These are phyloP conservation scores for Volvox africanus DNA, from an alignment of 139 green algal genomes.

Conservation along the genomic window DNA sequence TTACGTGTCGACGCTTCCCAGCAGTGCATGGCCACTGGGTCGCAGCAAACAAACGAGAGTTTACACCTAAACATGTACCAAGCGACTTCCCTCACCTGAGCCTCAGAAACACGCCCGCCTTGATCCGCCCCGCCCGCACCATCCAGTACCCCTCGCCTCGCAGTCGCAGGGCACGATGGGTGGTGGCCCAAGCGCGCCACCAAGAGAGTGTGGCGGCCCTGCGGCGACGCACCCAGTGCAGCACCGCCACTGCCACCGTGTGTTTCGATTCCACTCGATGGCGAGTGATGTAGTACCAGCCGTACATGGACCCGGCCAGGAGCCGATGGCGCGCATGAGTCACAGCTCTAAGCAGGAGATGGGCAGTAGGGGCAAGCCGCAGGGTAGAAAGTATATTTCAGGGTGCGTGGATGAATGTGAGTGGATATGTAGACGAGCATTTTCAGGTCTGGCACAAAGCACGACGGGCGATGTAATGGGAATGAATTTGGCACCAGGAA, in stretches of 20 bases:
- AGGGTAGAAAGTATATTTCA: too few relatives aligned
- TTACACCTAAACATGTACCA: too few relatives aligned
- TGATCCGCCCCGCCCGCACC: slow-evolving; percentile 4
- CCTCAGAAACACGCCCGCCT: not conserved
- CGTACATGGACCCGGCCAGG: slow-evolving; percentile 6
- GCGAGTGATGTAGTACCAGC: slow-evolving; percentile 28
- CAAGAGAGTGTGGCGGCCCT: slow-evolving; percentile 10
- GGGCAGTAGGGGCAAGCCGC: too few relatives aligned
- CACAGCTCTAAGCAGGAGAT: not conserved
- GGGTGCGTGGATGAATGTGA: too few relatives aligned
- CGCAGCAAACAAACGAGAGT: too few relatives aligned
- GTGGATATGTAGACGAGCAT: too few relatives aligned
- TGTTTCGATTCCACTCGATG: not conserved
- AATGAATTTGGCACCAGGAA: too few relatives aligned
- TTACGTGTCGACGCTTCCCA: too few relatives aligned
- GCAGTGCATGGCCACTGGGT: too few relatives aligned
- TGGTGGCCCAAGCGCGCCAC: slow-evolving; percentile 39
- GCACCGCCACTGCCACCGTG: slow-evolving; percentile 14
- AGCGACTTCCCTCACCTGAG: slow-evolving; percentile 10
- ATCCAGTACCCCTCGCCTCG: slow-evolving; percentile 1
- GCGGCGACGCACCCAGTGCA: slow-evolving; percentile 24
- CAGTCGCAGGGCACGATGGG: not conserved
- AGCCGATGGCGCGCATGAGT: not conserved
- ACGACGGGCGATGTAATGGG: too few relatives aligned
- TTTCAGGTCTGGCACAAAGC: too few relatives aligned